These are phyloP conservation scores for Galeopsis tetrahit DNA, from an alignment of 257 asterid species.

Conservation along the genomic window DNA sequence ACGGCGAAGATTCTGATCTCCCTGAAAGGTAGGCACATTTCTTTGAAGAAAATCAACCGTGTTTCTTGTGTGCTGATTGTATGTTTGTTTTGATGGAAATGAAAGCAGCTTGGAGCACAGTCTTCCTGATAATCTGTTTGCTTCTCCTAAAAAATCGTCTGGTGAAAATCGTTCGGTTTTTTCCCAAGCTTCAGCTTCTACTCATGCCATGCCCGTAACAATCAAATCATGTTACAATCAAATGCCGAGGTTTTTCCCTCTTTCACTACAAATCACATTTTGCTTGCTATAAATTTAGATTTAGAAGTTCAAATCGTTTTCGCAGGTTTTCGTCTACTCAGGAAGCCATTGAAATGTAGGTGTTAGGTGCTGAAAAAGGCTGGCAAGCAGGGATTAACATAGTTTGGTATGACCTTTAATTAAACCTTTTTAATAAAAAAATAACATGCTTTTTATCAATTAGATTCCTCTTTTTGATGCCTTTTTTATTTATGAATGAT, in stretches of 20 bases:
- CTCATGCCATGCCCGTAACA: conserved; percentile 42
- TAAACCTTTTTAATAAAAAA: background rate
- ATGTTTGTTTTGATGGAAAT: conserved; percentile 22
- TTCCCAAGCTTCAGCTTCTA: conserved; percentile 42
- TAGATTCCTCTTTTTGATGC: conserved; percentile 26
- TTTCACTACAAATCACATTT: background rate
- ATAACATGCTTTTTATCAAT: background rate
- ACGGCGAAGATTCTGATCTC: conserved; percentile 46
- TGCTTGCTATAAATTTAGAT: background rate
- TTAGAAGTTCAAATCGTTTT: conserved; percentile 11
- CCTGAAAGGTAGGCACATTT: conserved; percentile 56
- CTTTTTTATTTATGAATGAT: conserved; percentile 20
- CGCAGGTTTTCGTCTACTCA: conserved; percentile 64
- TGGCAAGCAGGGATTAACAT: conserved; percentile 56
- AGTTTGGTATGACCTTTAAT: conserved; percentile 54
- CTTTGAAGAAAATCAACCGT: background rate
- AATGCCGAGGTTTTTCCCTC: conserved; percentile 65
- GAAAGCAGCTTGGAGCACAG: conserved; percentile 71
- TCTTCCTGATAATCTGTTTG: conserved; percentile 85
- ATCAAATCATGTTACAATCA: conserved; percentile 64
- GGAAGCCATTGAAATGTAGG: conserved; percentile 83
- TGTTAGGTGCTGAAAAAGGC: conserved; percentile 49
- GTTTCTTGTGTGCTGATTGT: background rate
- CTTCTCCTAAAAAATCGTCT: conserved; percentile 80
- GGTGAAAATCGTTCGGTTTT: conserved; percentile 49